phyloP scores from a whole-genome alignment of 495 filamentous ascomycete species.

The Thermothielavioides terrestris region DNA sequence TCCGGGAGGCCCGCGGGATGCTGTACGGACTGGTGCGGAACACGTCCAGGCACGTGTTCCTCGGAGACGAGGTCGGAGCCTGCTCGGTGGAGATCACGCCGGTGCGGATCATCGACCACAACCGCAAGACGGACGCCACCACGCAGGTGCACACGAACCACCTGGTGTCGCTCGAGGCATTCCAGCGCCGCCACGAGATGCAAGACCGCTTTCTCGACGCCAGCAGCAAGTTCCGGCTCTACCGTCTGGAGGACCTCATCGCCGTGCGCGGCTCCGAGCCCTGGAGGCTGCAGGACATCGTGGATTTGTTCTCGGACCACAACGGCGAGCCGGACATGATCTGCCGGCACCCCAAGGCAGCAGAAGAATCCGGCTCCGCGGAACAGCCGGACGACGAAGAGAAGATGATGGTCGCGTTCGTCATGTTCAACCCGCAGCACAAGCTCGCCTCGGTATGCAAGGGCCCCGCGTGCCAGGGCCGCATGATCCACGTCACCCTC shows the following conservation, averaged over 20 bases:
- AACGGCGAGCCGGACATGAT: not conserved
- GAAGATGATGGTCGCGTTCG: not conserved
- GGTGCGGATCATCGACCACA: not conserved
- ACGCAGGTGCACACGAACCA: not conserved
- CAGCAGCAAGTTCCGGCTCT: not conserved
- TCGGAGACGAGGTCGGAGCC: not conserved
- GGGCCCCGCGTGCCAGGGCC: not conserved
- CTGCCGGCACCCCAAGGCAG: not conserved
- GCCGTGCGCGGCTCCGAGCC: no score
- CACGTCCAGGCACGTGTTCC: not conserved
- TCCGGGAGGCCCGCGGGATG: not conserved
- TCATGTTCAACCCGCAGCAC: not conserved
- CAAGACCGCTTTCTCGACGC: not conserved
- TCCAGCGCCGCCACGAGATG: not conserved
- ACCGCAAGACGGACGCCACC: not conserved
- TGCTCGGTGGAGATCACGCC: not conserved
- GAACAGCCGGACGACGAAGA: not conserved
- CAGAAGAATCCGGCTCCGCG: no score
- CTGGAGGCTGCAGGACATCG: not conserved
- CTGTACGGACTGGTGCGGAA: accelerated
- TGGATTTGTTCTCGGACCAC: constrained; percentile 1
- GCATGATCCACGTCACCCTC: not conserved
- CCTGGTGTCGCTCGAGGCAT: not conserved
- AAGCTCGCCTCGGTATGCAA: not conserved
- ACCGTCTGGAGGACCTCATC: not conserved